These are phyloP conservation scores for Pisolithus thermaeus DNA, from an alignment of 1,284 basidiomycete genomes.

Conservation along the genomic window DNA sequence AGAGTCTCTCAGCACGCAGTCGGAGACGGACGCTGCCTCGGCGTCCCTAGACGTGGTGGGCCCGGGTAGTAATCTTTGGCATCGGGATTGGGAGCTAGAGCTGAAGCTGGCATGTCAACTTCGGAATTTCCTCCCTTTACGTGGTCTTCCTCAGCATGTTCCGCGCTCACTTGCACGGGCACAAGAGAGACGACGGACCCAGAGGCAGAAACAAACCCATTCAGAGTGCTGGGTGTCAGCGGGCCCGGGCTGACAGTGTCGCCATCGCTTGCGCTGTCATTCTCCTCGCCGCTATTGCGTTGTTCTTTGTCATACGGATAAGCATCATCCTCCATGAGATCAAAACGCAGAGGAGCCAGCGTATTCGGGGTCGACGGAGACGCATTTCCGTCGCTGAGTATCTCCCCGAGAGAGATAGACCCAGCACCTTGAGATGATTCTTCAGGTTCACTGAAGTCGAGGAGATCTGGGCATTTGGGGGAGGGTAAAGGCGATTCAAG, in stretches of 20 bases:
- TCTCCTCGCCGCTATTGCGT: slow-evolving; percentile 3
- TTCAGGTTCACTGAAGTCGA: slow-evolving; percentile 9
- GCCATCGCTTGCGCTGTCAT: slow-evolving; percentile 24
- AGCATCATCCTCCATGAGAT: slow-evolving; percentile 1
- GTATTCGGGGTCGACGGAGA: background rate
- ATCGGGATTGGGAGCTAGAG: background rate
- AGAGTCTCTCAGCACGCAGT: background rate
- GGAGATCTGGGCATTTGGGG: slow-evolving; percentile 18
- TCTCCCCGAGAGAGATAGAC: background rate
- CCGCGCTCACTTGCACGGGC: background rate
- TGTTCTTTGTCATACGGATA: background rate
- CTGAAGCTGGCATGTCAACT: background rate
- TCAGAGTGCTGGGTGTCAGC: slow-evolving; percentile 26
- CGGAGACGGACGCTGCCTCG: background rate
- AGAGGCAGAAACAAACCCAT: slow-evolving; percentile 22
- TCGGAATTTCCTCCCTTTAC: background rate
- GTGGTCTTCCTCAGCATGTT: slow-evolving; percentile 15
- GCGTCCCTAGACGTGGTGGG: background rate
- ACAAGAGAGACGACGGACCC: slow-evolving; percentile 20
- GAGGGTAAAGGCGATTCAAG: background rate
- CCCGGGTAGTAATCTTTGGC: background rate
- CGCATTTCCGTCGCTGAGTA: background rate
- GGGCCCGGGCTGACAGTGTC: slow-evolving; percentile 28
- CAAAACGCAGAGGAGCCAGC: background rate
- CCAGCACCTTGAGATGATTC: background rate